Percentiles rank a stretch among this genome's conserved stretches.
phyloP scores from a whole-genome alignment of 169 alveolate genomes.

The Plasmodium knowlesi region DNA sequence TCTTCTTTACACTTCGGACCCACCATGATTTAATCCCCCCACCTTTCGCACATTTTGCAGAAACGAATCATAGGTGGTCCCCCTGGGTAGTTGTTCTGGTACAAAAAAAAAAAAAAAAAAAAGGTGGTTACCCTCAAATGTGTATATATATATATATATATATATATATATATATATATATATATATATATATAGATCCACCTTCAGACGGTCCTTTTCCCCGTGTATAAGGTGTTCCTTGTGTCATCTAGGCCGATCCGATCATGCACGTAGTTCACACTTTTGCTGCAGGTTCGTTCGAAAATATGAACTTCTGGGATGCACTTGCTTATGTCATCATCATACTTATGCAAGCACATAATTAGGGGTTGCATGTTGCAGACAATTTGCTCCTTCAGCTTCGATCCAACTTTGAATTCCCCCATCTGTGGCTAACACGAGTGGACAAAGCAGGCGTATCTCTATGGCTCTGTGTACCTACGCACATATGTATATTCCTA shows the following conservation, averaged over 20 bases:
- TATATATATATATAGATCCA: not conserved
- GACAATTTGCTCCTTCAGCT: constrained; percentile 75
- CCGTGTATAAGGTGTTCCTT: constrained; percentile 86
- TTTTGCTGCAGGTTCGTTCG: constrained; percentile 88
- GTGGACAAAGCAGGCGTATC: not conserved
- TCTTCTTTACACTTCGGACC: not conserved
- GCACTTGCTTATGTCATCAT: constrained; percentile 85
- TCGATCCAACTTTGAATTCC: constrained; percentile 74
- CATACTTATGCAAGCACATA: constrained; percentile 82
- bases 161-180: not conserved
- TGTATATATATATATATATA: not conserved
- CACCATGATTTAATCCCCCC: not conserved
- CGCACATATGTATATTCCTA: not conserved
- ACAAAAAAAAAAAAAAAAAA: not conserved
- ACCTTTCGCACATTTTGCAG: not conserved
- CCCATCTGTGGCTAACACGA: constrained; percentile 23
- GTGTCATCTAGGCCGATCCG: constrained; percentile 91
- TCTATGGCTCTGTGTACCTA: not conserved
- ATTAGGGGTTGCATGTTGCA: constrained; percentile 89
- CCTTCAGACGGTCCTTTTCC: constrained; percentile 77
- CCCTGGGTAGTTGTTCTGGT: not conserved
- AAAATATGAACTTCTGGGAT: constrained; percentile 83
- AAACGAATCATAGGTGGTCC: not conserved
- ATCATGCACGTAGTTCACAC: constrained; percentile 86
- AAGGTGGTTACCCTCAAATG: not conserved